Percentiles rank a stretch among this genome's conserved stretches.
Evolutionary conservation across 2,329 filamentous ascomycete species (phyloP).

Genomic region (Sphaerulina vaccinii): DNA sequence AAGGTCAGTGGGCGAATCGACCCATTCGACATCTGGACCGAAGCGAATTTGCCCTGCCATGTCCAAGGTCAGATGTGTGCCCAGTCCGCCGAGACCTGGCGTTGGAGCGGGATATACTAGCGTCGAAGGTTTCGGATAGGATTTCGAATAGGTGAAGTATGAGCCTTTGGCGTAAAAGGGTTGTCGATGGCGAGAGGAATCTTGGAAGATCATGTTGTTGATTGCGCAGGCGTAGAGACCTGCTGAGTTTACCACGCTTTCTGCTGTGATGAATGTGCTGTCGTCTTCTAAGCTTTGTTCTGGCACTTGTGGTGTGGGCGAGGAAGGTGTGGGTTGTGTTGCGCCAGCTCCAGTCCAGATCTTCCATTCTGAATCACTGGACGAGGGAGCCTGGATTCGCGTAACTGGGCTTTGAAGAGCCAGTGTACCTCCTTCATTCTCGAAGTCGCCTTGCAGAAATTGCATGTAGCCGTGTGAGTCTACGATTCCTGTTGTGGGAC

Average conservation of each 20-base stretch:
- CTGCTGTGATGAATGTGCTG: conserved; percentile 61
- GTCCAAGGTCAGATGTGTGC: conserved; percentile 91
- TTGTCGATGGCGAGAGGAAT: conserved; percentile 50
- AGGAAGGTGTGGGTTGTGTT: conserved; percentile 25
- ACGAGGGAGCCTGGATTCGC: conserved; percentile 50
- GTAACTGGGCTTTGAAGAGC: conserved; percentile 69
- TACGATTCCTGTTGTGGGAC: conserved; percentile 82
- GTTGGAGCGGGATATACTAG: conserved; percentile 86
- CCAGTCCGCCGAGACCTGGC: conserved; percentile 78
- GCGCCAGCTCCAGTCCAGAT: conserved; percentile 51
- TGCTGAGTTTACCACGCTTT: conserved; percentile 80
- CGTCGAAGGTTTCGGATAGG: conserved; percentile 63
- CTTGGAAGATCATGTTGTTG: conserved; percentile 80
- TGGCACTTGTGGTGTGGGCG: conserved; percentile 26
- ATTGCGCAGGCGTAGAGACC: conserved; percentile 74
- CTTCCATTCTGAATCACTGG: conserved; percentile 65
- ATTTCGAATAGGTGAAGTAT: conserved; percentile 80
- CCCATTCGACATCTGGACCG: conserved; percentile 94
- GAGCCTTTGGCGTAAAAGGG: conserved; percentile 90
- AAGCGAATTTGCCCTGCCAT: conserved; percentile 81
- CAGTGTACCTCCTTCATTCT: conserved; percentile 71
- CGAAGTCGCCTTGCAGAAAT: conserved; percentile 71
- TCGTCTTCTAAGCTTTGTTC: conserved; percentile 42
- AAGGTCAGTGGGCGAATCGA: conserved; percentile 69
- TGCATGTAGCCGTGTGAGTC: conserved; percentile 85